phyloP scores from a whole-genome alignment of 257 asterid genomes.

The Solanum gandarillasii region DNA sequence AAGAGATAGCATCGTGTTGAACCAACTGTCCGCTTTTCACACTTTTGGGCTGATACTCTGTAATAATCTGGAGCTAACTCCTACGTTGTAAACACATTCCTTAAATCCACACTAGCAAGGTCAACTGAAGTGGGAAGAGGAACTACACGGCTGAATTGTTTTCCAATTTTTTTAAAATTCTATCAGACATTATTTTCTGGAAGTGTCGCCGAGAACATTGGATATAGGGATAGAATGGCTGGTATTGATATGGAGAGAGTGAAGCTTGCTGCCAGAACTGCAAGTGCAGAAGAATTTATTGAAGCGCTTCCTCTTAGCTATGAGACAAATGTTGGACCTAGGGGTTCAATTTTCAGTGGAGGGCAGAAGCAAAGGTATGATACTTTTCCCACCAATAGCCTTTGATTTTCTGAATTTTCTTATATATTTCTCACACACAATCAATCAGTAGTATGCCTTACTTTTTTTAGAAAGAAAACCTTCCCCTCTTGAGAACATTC shows the following conservation, averaged over 20 bases:
- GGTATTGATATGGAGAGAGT: constrained; percentile 71
- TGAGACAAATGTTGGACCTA: constrained; percentile 65
- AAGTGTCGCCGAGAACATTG: constrained; percentile 80
- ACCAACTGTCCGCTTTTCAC: background rate
- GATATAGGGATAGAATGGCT: constrained; percentile 65
- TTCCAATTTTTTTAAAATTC: background rate
- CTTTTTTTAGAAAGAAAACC: background rate
- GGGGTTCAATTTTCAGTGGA: constrained; percentile 87
- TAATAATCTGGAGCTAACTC: background rate
- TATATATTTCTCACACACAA: background rate
- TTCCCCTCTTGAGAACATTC: background rate
- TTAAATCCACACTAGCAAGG: background rate
- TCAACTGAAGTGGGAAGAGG: background rate
- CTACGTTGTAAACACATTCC: background rate
- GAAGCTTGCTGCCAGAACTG: constrained; percentile 65
- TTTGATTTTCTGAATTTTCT: background rate
- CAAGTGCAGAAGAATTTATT: constrained; percentile 86
- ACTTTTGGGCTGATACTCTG: background rate
- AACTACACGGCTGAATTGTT: background rate
- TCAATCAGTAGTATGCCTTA: background rate
- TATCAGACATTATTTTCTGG: constrained; percentile 76
- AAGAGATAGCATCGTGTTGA: background rate
- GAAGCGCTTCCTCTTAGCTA: constrained; percentile 53
- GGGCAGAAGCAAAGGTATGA: constrained; percentile 87
- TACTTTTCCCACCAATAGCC: background rate